phyloP scores from a whole-genome alignment of 2,329 filamentous ascomycete species.

The Lachnellula arida region DNA sequence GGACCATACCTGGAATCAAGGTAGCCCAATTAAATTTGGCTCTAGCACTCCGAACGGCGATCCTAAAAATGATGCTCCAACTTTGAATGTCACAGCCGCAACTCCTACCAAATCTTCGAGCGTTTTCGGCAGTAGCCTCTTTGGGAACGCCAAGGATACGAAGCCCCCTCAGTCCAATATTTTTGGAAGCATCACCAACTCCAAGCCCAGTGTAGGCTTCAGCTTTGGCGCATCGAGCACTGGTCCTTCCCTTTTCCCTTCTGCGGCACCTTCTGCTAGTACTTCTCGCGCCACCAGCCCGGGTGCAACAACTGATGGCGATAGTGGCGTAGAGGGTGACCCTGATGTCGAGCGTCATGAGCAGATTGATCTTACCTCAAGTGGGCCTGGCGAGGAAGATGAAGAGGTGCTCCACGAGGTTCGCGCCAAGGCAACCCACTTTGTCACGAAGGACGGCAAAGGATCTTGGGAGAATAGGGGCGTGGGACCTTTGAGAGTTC shows the following conservation, averaged over 20 bases:
- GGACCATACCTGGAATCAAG: conserved; percentile 46
- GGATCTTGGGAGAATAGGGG: conserved; percentile 66
- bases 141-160: conserved; percentile 6
- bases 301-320: conserved; percentile 29
- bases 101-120: conserved; percentile 17
- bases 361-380: conserved; percentile 65
- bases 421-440: conserved; percentile 64
- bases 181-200: conserved; percentile 14
- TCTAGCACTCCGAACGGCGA: conserved; percentile 20
- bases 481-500: conserved; percentile 64
- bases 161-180: conserved; percentile 11
- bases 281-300: conserved; percentile 32
- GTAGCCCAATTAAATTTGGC: conserved; percentile 44
- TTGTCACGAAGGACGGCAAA: conserved; percentile 45
- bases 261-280: conserved; percentile 23
- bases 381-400: conserved; percentile 65
- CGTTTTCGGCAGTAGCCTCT: conserved; percentile 11
- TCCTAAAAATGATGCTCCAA: conserved; percentile 2
- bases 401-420: conserved; percentile 68
- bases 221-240: conserved; percentile 23
- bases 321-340: conserved; percentile 25
- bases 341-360: conserved; percentile 57
- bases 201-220: conserved; percentile 20
- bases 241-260: conserved; percentile 28
- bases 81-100: conserved; percentile 19